A percentile compares a stretch with the other conserved stretches of the same genome.
Evolutionary conservation across 257 asterid species (phyloP).

Genomic region (Solanum sejunctum): DNA sequence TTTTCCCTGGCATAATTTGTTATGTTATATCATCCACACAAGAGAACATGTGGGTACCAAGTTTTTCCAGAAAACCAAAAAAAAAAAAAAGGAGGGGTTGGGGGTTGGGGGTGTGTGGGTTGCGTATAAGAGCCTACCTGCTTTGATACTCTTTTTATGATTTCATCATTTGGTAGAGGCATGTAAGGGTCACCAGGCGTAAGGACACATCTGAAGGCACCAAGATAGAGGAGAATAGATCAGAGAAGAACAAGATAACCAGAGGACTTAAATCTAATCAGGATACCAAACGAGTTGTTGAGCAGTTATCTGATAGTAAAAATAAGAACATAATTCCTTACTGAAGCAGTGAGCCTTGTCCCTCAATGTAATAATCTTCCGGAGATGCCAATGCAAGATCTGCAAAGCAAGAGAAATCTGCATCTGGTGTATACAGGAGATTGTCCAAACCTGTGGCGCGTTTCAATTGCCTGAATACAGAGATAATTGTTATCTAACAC

Average conservation of each 20-base stretch:
- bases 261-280: background rate
- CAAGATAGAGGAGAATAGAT: background rate
- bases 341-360: slow-evolving; percentile 98
- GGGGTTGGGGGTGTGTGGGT: background rate
- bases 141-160: slow-evolving; percentile 71
- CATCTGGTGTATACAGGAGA: slow-evolving; percentile 94
- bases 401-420: slow-evolving; percentile 97
- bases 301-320: background rate
- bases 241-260: background rate
- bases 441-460: slow-evolving; percentile 80
- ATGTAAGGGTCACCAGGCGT: slow-evolving; percentile 99
- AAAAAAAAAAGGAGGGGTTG: background rate
- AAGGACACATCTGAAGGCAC: slow-evolving; percentile 67
- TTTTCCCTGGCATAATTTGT: background rate
- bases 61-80: background rate
- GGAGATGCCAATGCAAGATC: slow-evolving; percentile 97
- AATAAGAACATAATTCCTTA: slow-evolving; percentile 20
- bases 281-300: background rate
- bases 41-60: background rate
- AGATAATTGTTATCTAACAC: background rate
- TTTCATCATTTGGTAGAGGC: slow-evolving; percentile 85
- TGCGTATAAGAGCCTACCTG: slow-evolving; percentile 35
- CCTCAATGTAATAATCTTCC: slow-evolving; percentile 78
- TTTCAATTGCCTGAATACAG: slow-evolving; percentile 58
- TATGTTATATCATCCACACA: background rate